These are phyloP conservation scores for Chalciporus piperatus DNA, from an alignment of 768 basidiomycete species.

Conservation along the genomic window DNA sequence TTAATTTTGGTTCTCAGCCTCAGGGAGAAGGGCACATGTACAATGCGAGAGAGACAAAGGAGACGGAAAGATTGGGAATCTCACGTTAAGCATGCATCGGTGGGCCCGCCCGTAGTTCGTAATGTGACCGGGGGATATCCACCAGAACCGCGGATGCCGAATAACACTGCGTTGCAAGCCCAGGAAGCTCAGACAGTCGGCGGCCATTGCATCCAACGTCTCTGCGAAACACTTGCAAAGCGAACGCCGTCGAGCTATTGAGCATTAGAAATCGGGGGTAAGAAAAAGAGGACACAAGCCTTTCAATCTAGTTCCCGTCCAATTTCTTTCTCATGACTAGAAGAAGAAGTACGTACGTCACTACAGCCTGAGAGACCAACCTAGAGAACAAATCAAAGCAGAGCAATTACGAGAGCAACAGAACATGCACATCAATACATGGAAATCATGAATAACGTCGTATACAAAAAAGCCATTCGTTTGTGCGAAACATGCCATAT, in stretches of 20 bases:
- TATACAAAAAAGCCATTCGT: slow-evolving; percentile 6
- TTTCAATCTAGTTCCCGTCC: not conserved
- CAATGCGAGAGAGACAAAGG: not conserved
- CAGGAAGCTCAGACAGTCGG: not conserved
- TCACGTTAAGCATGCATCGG: not conserved
- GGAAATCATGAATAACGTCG: slow-evolving; percentile 3
- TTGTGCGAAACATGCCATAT: not conserved
- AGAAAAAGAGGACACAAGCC: not conserved
- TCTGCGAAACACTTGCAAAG: not conserved
- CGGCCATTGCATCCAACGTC: not conserved
- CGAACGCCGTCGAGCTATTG: not conserved
- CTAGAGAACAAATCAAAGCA: slow-evolving; percentile 5
- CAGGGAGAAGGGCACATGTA: not conserved
- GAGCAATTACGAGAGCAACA: slow-evolving; percentile 7
- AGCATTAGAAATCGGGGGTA: not conserved
- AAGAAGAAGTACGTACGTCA: not conserved
- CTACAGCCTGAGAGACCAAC: not conserved
- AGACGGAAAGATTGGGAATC: not conserved
- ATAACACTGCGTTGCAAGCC: no score
- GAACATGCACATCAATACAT: slow-evolving; percentile 17
- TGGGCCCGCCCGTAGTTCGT: not conserved
- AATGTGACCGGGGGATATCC: not conserved
- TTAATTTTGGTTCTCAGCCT: not conserved
- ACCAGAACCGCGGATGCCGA: no score
- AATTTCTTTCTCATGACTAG: not conserved